These are phyloP conservation scores for Kazachstania bromeliacearum DNA, from an alignment of 805 yeast genomes.

Conservation along the genomic window DNA sequence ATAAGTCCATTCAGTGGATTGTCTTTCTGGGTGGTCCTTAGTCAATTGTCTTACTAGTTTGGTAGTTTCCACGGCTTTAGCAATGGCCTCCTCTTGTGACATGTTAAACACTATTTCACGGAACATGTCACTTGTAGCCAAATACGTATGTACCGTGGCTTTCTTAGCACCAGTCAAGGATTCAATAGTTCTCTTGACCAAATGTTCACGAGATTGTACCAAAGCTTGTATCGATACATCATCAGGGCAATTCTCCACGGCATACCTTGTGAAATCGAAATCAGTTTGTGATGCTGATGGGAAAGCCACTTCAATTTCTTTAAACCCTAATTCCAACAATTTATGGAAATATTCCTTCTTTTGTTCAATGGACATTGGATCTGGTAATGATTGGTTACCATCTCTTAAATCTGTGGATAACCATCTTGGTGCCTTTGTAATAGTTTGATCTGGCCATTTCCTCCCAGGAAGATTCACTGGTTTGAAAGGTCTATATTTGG, in stretches of 20 bases:
- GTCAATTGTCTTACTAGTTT: conserved; percentile 56
- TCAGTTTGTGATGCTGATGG: conserved; percentile 75
- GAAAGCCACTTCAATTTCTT: conserved; percentile 76
- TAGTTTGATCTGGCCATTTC: conserved; percentile 56
- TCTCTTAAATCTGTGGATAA: conserved; percentile 74
- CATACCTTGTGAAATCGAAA: conserved; percentile 70
- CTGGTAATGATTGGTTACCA: conserved; percentile 79
- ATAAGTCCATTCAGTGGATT: conserved; percentile 56
- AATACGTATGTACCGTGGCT: conserved; percentile 68
- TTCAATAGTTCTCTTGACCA: conserved; percentile 63
- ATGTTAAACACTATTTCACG: conserved; percentile 59
- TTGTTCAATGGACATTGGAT: conserved; percentile 77
- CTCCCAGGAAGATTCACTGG: conserved; percentile 49
- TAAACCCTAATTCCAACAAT: conserved; percentile 64
- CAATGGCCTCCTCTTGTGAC: conserved; percentile 47
- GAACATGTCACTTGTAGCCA: conserved; percentile 69
- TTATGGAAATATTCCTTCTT: conserved; percentile 62
- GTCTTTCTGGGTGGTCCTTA: conserved; percentile 50
- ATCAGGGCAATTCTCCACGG: conserved; percentile 62
- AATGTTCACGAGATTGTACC: conserved; percentile 66
- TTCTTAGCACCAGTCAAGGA: conserved; percentile 62
- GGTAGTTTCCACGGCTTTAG: conserved; percentile 54
- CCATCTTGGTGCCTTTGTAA: conserved; percentile 69
- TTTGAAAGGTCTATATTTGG: conserved; percentile 49
- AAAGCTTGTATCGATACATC: conserved; percentile 73